Conservation (phyloP, 768 basidiomycete species). For the Leccinum aurantiacum region DNA sequence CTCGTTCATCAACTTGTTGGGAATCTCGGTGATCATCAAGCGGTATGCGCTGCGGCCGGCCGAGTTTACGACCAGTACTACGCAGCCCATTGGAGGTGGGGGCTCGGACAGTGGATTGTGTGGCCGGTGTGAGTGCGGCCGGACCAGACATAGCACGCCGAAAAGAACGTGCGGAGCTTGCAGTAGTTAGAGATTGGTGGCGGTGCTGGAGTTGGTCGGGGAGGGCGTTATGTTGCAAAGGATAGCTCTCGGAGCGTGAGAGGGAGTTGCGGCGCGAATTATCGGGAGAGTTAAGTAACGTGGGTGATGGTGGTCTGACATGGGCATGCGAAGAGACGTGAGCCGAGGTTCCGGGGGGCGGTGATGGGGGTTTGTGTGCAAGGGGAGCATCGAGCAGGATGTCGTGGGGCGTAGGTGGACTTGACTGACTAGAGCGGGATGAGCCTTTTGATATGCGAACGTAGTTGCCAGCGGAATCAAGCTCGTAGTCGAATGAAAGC, state of each 20-base stretch:
- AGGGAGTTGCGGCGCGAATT: conserved; percentile 49
- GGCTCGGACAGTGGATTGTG: conserved; percentile 29
- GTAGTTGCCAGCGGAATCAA: conserved; percentile 45
- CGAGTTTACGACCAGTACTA: conserved; percentile 35
- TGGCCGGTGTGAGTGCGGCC: conserved; percentile 33
- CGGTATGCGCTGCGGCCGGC: conserved; percentile 38
- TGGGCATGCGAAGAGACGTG: conserved; percentile 21
- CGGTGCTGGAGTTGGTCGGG: conserved; percentile 32
- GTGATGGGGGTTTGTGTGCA: conserved; percentile 24
- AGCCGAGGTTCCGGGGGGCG: conserved; percentile 23
- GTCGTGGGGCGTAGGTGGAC: conserved; percentile 44
- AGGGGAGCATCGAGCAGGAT: conserved; percentile 26
- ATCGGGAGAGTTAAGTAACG: conserved; percentile 38
- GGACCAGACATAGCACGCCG: conserved; percentile 69
- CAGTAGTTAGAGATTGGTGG: conserved; percentile 25
- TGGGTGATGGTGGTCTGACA: conserved; percentile 35
- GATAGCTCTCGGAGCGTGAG: conserved; percentile 65
- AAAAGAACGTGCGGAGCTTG: conserved; percentile 48
- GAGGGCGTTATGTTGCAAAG: conserved; percentile 39
- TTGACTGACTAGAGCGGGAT: conserved; percentile 37
- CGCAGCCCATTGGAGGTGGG: conserved; percentile 35
- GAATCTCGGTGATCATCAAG: conserved; percentile 37
- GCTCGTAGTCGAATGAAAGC: conserved; percentile 49
- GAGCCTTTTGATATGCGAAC: conserved; percentile 47
- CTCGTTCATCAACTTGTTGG: conserved; percentile 33